Evolutionary conservation across 2,329 filamentous ascomycete species (phyloP), one percentile per base, ranked within the genome.

Genomic region (Cadophora malorum): DNA sequence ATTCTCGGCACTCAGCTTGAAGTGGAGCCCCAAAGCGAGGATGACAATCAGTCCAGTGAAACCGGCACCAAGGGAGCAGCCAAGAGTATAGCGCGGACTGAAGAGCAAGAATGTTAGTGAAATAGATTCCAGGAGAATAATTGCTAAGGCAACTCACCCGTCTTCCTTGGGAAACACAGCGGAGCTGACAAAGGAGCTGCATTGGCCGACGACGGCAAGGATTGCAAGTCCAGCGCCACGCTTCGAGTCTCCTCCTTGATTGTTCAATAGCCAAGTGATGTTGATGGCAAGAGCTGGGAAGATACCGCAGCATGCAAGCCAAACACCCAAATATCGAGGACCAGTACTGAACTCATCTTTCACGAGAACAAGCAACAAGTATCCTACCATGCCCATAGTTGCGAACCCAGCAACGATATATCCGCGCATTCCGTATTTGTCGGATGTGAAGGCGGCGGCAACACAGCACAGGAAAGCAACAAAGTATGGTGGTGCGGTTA

Each of bases 401-500:
- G 71, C 74, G 61, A 69, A 78, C 10, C 61, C 71, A 0, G 76
- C 75, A 2, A 82, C 71, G 2, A 81, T 71, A 6, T 75, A 70
- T 1, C 80, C 80, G 16, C 81, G 71, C 25, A 76, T 75, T 23
- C 77, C 74, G 28, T 73, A 77, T n/a, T 77, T 72, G 67, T 82
- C 81, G 0, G 80, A 79, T 1, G 77, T 58, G 25, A 76, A 76
- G 0, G 79, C 77, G 0, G 73, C 75, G 10, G 70, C 47, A 19
- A 79, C 65, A 41, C 76, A 78, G 55, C 76, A 74, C 0, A 82
- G 47, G 62, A 81, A 82, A 2, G 80, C 77, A 3, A 69, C 72
- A 49, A 82, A 77, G 67, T 82, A 83, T 1, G 80, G 77, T 0
- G 80, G 81, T 0, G 81, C 81, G 0, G 79, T 76, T 0, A 83